Evolutionary conservation across 2,329 filamentous ascomycete genomes (phyloP).

Genomic region (Ophiosphaerella korrae): DNA sequence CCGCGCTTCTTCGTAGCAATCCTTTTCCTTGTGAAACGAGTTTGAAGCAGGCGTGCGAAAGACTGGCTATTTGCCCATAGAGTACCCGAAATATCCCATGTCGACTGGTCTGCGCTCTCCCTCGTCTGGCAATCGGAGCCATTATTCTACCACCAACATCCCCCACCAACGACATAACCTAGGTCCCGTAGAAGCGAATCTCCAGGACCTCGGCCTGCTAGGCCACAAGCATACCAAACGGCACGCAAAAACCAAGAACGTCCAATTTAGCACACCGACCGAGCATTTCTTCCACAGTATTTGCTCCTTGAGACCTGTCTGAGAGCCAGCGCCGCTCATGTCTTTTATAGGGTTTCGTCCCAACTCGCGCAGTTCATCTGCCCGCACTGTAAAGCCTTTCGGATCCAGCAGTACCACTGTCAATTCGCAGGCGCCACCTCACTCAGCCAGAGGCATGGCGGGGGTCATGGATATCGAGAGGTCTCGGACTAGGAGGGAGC

Average conservation of each 20-base stretch:
- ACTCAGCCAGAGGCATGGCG: conserved; percentile 57
- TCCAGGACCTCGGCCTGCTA: conserved; percentile 42
- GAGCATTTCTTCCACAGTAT: conserved; percentile 37
- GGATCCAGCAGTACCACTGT: conserved; percentile 33
- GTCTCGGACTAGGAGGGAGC: conserved; percentile 79
- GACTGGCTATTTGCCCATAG: conserved; percentile 33
- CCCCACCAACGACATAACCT: conserved; percentile 23
- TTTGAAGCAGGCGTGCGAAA: conserved; percentile 44
- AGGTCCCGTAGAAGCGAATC: conserved; percentile 38
- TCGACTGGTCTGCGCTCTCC: conserved; percentile 41
- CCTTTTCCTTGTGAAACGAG: conserved; percentile 46
- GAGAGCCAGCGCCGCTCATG: conserved; percentile 47
- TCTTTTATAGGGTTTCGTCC: conserved; percentile 49
- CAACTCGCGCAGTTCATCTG: conserved; percentile 41
- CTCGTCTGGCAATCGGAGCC: conserved; percentile 36
- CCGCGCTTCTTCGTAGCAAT: conserved; percentile 29
- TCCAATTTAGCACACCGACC: conserved; percentile 41
- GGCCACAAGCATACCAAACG: conserved; percentile 22
- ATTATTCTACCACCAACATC: conserved; percentile 17
- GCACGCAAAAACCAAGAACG: conserved; percentile 29
- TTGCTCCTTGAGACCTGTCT: conserved; percentile 39
- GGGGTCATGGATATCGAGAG: conserved; percentile 76
- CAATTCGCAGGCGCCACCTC: conserved; percentile 35
- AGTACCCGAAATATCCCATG: conserved; percentile 36
- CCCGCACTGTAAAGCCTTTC: conserved; percentile 23